Conservation (phyloP, 2,329 filamentous ascomycete genomes). For the Phoma sp. region DNA sequence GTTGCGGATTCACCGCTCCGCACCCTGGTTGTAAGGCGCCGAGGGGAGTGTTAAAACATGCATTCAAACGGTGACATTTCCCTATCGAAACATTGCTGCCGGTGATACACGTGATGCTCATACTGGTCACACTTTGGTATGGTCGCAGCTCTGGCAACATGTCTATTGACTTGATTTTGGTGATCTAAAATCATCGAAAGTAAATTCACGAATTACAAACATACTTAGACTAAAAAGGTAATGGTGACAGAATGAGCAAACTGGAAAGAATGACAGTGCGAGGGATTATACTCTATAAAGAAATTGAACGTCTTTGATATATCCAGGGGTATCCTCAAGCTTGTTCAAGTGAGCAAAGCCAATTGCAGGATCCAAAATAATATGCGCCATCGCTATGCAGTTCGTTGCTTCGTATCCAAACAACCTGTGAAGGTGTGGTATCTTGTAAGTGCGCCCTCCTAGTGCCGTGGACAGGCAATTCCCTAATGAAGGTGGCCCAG, state of each 20-base stretch:
- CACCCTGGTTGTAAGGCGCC: neutral
- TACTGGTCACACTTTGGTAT: neutral
- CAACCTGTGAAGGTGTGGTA: constrained; percentile 5
- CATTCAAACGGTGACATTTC: too few relatives aligned
- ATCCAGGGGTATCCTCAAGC: constrained; percentile 2
- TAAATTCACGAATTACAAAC: constrained; percentile 3
- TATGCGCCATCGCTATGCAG: constrained; percentile 19
- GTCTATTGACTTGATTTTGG: neutral
- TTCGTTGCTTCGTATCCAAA: constrained; percentile 14
- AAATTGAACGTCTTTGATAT: constrained; percentile 1
- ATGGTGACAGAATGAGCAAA: neutral
- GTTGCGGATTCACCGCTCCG: neutral
- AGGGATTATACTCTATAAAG: neutral
- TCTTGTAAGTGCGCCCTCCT: constrained; percentile 3
- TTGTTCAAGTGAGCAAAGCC: neutral
- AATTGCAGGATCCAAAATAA: neutral
- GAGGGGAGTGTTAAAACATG: too few relatives aligned
- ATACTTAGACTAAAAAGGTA: neutral
- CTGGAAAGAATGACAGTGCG: neutral
- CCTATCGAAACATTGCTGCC: too few relatives aligned
- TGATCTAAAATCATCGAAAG: neutral
- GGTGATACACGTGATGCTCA: neutral
- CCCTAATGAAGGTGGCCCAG: neutral
- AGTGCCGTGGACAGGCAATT: neutral
- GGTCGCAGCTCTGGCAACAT: neutral